A percentile compares a stretch with the other conserved stretches of the same genome.
These are phyloP conservation scores for Talaromyces piceae DNA, from an alignment of 2,329 filamentous ascomycete species.

Conservation along the genomic window DNA sequence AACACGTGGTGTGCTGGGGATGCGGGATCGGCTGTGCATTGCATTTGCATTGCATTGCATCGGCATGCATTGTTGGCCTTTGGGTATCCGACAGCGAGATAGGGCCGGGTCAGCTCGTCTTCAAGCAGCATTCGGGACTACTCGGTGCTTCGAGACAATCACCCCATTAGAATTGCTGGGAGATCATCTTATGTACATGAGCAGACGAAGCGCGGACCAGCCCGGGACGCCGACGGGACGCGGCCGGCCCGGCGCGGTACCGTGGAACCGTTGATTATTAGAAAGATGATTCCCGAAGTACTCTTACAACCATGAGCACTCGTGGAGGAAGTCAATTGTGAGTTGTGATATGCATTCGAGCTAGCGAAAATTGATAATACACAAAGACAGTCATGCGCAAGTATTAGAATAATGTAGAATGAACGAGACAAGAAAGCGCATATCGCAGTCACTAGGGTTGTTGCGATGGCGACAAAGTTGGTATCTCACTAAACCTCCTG, in stretches of 20 bases:
- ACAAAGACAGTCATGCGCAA: neutral
- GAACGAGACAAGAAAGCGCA: neutral
- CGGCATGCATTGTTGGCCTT: neutral
- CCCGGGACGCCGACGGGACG: neutral
- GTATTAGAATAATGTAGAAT: neutral
- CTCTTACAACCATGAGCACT: no score
- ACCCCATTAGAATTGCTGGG: no score
- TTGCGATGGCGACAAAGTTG: neutral
- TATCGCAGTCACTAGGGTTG: no score
- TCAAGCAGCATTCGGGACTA: no score
- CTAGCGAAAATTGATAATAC: neutral
- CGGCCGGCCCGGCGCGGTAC: neutral
- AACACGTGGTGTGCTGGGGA: neutral
- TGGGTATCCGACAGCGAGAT: no score
- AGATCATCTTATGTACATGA: no score
- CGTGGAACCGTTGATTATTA: neutral
- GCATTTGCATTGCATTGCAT: constrained; percentile 3
- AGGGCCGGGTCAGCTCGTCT: no score
- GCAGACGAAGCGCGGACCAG: neutral
- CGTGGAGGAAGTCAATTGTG: no score
- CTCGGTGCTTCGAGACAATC: neutral
- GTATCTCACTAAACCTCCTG: neutral
- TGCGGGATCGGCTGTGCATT: constrained; percentile 1
- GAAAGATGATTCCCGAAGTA: no score
- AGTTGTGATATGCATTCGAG: no score